Conservation (phyloP, 108 stramenopile species). For the Aurantiochytrium sp. region DNA sequence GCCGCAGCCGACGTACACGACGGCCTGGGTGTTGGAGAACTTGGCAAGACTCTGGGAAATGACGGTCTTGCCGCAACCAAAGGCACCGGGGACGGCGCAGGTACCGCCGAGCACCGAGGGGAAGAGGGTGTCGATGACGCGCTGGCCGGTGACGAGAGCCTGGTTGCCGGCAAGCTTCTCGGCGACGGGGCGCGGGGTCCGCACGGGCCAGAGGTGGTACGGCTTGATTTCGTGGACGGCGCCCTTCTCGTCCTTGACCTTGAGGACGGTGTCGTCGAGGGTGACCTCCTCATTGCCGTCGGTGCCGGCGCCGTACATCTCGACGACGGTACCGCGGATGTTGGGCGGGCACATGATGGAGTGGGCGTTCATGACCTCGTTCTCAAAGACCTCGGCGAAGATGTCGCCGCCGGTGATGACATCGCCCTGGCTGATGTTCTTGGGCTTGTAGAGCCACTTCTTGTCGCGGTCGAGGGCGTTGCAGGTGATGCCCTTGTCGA, state of each 20-base stretch:
- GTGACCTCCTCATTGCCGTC: conserved; percentile 84
- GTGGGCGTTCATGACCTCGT: conserved; percentile 92
- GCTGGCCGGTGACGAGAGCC: conserved; percentile 95
- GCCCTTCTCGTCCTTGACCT: conserved; percentile 82
- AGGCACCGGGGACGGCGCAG: conserved; percentile 97
- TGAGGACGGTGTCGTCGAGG: conserved; percentile 92
- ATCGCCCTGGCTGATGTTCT: conserved; percentile 76
- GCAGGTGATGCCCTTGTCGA: conserved; percentile 88
- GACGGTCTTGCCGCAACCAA: conserved; percentile 99
- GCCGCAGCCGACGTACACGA: conserved; percentile 88
- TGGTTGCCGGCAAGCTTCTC: conserved; percentile 95
- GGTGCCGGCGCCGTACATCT: conserved; percentile 83
- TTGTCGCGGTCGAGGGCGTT: conserved; percentile 77
- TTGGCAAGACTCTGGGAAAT: conserved; percentile 97
- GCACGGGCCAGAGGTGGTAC: conserved; percentile 98
- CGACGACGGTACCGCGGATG: conserved; percentile 87
- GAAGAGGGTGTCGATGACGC: conserved; percentile 97
- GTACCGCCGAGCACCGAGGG: conserved; percentile 97
- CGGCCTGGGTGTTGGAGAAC: conserved; percentile 91
- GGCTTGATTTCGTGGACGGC: conserved; percentile 70
- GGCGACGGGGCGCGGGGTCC: conserved; percentile 88
- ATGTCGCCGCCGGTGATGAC: conserved; percentile 86
- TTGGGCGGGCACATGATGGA: conserved; percentile 96
- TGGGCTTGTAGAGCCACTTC: conserved; percentile 87
- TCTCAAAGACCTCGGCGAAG: conserved; percentile 91